Evolutionary conservation across 2,329 filamentous ascomycete genomes (phyloP).

Genomic region (Cladosporium austrohemisphaericum): DNA sequence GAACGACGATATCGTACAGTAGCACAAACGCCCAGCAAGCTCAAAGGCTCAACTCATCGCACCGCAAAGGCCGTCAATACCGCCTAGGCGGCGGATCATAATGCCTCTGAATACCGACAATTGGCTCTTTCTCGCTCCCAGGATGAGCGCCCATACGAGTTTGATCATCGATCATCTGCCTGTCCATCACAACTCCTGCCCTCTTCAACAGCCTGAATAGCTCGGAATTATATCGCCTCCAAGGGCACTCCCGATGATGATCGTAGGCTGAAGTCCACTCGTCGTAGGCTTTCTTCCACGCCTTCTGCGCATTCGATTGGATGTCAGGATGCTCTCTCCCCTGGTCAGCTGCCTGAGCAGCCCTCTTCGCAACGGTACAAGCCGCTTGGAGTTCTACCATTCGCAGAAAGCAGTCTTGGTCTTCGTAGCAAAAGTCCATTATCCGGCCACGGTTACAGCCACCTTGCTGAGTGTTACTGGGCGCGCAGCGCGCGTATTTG

Average conservation of each 20-base stretch:
- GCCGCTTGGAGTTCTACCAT: not conserved
- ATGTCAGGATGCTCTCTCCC: not conserved
- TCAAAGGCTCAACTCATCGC: not conserved
- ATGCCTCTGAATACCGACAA: not conserved
- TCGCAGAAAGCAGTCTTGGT: constrained; percentile 1
- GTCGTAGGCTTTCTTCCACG: not conserved
- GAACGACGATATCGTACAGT: not conserved
- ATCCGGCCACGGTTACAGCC: not conserved
- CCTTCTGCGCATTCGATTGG: not conserved
- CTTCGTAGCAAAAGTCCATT: constrained; percentile 6
- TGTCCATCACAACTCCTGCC: not conserved
- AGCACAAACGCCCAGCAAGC: not conserved
- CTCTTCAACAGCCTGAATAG: not conserved
- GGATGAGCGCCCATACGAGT: not conserved
- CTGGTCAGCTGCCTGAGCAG: not conserved
- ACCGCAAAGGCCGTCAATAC: not conserved
- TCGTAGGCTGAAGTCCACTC: constrained; percentile 3
- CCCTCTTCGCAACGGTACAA: not conserved
- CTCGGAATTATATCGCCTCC: not conserved
- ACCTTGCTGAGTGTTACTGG: not conserved
- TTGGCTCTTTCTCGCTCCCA: not conserved
- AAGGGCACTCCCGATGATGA: constrained; percentile 4
- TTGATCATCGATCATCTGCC: not conserved
- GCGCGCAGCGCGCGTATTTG: not conserved
- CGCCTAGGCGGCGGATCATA: not conserved